Conservation (phyloP, 2,329 filamentous ascomycete genomes). For the Colletotrichum chrysophilum region DNA sequence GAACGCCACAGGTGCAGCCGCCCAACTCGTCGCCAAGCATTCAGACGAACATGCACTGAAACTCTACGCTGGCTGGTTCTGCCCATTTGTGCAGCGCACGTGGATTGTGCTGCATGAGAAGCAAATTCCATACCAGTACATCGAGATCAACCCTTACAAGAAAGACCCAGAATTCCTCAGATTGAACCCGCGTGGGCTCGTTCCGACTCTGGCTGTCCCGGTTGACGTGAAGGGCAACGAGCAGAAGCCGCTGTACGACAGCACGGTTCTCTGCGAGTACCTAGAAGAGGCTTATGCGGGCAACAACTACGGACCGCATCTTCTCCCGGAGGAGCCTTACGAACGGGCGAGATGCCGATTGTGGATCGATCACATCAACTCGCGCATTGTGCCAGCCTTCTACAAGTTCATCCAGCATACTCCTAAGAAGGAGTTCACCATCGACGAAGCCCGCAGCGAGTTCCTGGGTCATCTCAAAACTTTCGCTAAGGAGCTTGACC, state of each 20-base stretch:
- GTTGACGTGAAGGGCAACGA: conserved; percentile 30
- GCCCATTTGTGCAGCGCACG: conserved; percentile 70
- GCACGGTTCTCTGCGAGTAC: conserved; percentile 75
- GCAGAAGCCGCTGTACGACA: conserved; percentile 72
- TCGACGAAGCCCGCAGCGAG: conserved; percentile 61
- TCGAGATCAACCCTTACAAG: conserved; percentile 80
- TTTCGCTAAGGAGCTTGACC: conserved; percentile 67
- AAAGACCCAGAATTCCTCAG: conserved; percentile 72
- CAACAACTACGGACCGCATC: conserved; percentile 44
- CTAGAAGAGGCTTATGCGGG: conserved; percentile 72
- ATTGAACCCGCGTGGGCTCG: conserved; percentile 77
- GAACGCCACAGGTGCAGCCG: conserved; percentile 54
- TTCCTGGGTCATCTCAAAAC: conserved; percentile 64
- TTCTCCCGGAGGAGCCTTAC: conserved; percentile 69
- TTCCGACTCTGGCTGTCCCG: conserved; percentile 70
- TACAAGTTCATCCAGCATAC: conserved; percentile 68
- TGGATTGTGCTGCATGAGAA: conserved; percentile 81
- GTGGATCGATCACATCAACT: conserved; percentile 77
- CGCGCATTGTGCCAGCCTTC: conserved; percentile 70
- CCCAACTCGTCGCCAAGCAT: conserved; percentile 50
- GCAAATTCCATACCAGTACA: conserved; percentile 74
- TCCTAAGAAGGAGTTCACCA: conserved; percentile 48
- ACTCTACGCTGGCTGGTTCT: conserved; percentile 80
- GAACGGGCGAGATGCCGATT: conserved; percentile 68
- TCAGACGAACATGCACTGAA: conserved; percentile 58